Evolutionary conservation across 768 basidiomycete species (phyloP).

Genomic region (Coprinellus aureogranulatus): DNA sequence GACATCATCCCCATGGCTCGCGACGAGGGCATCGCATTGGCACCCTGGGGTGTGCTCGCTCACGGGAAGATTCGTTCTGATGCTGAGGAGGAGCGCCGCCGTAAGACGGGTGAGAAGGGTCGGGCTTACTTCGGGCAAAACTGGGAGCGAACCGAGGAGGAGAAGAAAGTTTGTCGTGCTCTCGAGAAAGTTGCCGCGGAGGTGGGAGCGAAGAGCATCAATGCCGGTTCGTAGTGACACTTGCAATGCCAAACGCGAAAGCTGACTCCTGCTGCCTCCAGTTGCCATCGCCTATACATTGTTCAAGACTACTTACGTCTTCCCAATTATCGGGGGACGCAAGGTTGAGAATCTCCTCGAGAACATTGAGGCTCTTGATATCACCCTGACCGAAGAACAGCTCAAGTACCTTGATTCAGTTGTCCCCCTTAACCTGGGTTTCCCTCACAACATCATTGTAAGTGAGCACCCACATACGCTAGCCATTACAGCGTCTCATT

Average conservation of each 20-base stretch:
- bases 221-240: constrained; percentile 32
- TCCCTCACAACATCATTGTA: constrained; percentile 37
- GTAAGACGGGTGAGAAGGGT: constrained; percentile 36
- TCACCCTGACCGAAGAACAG: constrained; percentile 44
- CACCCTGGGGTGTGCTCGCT: constrained; percentile 33
- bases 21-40: constrained; percentile 38
- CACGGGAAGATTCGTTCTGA: constrained; percentile 51
- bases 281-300: constrained; percentile 55
- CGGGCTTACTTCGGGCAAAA: constrained; percentile 23
- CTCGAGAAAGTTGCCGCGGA: constrained; percentile 51
- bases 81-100: constrained; percentile 36
- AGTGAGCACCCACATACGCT: no score
- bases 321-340: constrained; percentile 50
- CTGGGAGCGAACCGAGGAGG: constrained; percentile 48
- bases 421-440: constrained; percentile 46
- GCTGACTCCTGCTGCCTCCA: constrained; percentile 10
- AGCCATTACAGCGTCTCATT: no score
- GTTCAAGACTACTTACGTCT: constrained; percentile 52
- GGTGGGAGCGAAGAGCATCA: constrained; percentile 46
- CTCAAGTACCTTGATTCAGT: constrained; percentile 43
- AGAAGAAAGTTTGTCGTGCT: constrained; percentile 39
- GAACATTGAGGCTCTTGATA: constrained; percentile 52
- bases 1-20: constrained; percentile 49
- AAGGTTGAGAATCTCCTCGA: constrained; percentile 50
- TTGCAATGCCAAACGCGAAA: no score